Percentiles rank a stretch among this genome's conserved stretches.
Conservation (phyloP, 1,139 yeast genomes). For the Candida tropicalis region DNA sequence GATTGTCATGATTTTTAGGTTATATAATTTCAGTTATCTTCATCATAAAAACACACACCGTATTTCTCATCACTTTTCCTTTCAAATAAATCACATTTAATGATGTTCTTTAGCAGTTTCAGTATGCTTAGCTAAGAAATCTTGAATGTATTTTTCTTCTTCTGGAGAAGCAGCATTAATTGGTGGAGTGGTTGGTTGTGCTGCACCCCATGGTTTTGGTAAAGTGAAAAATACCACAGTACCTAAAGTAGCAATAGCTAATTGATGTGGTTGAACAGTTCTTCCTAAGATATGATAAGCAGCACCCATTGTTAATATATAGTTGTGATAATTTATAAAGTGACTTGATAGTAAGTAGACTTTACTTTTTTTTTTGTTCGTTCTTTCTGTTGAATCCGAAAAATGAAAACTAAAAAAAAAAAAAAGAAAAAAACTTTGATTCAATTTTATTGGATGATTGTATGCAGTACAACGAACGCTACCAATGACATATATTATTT, state of each 20-base stretch:
- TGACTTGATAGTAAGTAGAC: too few relatives aligned
- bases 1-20: background rate
- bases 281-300: constrained; percentile 79
- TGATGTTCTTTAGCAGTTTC: constrained; percentile 38
- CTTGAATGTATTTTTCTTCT: constrained; percentile 76
- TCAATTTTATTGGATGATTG: constrained; percentile 1
- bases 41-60: background rate
- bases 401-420: too few relatives aligned
- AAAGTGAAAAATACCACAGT: constrained; percentile 56
- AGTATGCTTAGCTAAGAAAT: constrained; percentile 42
- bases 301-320: constrained; percentile 63
- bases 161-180: constrained; percentile 81
- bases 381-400: background rate
- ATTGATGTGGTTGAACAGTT: constrained; percentile 71
- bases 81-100: constrained; percentile 3
- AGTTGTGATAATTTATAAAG: background rate
- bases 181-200: constrained; percentile 63
- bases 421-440: background rate
- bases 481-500: background rate
- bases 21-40: background rate
- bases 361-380: background rate
- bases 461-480: background rate
- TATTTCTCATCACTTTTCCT: too few relatives aligned
- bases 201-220: constrained; percentile 75
- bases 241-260: constrained; percentile 71